Conservation (phyloP, 1,284 basidiomycete genomes). For the Clitocybe nebularis region DNA sequence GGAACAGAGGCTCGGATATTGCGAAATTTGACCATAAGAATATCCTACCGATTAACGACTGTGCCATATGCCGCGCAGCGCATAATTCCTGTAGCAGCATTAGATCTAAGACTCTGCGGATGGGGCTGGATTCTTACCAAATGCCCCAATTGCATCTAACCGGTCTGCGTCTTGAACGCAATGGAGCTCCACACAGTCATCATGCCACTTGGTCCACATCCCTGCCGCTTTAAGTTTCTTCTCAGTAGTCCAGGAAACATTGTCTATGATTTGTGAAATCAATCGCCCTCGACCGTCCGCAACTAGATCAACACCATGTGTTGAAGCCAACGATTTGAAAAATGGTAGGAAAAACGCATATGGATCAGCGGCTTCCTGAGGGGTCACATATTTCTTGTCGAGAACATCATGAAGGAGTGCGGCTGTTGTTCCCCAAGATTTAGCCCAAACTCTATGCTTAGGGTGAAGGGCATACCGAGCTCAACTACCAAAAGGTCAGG, state of each 20-base stretch:
- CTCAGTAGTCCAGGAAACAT: slow-evolving; percentile 87
- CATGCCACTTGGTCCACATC: slow-evolving; percentile 68
- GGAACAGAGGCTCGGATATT: slow-evolving; percentile 10
- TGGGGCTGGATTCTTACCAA: slow-evolving; percentile 49
- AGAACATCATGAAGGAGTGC: slow-evolving; percentile 88
- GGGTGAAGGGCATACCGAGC: slow-evolving; percentile 42
- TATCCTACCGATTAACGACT: slow-evolving; percentile 53
- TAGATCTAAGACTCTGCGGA: not conserved
- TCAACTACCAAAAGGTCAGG: slow-evolving; percentile 77
- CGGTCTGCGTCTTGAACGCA: slow-evolving; percentile 93
- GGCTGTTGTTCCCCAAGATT: too few relatives aligned
- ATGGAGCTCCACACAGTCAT: slow-evolving; percentile 75
- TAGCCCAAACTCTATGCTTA: too few relatives aligned
- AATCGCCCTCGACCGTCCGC: slow-evolving; percentile 53
- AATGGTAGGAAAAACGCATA: slow-evolving; percentile 66
- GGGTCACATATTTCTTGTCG: slow-evolving; percentile 78
- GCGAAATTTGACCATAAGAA: slow-evolving; percentile 7
- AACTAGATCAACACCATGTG: slow-evolving; percentile 51
- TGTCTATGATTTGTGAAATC: slow-evolving; percentile 67
- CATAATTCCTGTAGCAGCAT: slow-evolving; percentile 61
- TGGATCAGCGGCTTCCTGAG: slow-evolving; percentile 54
- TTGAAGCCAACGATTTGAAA: slow-evolving; percentile 44
- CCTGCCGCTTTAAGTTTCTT: slow-evolving; percentile 57
- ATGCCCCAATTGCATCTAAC: slow-evolving; percentile 88
- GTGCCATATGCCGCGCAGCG: slow-evolving; percentile 83